Percentiles rank a stretch among this genome's conserved stretches.
Evolutionary conservation across 202 grass and related monocot species (phyloP).

Genomic region (Alloteropsis angusta): DNA sequence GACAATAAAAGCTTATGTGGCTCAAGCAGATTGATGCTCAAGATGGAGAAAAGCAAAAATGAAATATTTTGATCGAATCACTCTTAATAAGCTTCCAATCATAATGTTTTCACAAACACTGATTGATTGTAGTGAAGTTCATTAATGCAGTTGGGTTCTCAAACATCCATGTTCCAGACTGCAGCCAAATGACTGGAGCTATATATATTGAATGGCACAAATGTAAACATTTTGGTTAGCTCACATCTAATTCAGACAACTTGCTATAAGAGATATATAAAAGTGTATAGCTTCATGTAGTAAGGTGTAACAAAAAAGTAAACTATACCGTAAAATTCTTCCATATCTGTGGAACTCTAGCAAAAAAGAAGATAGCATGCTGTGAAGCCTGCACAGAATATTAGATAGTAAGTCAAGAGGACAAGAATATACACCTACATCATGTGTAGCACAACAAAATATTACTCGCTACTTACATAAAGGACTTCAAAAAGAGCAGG

Average conservation of each 20-base stretch:
- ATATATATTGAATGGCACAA: neutral
- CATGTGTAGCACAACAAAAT: slow-evolving; percentile 1
- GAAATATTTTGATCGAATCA: no score
- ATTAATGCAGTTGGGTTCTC: neutral
- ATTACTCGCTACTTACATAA: slow-evolving; percentile 51
- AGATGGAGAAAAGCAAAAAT: no score
- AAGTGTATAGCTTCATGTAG: neutral
- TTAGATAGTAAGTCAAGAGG: slow-evolving; percentile 18
- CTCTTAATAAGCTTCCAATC: no score
- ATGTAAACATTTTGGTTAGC: neutral
- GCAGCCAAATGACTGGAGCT: neutral
- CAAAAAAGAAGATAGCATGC: slow-evolving; percentile 94
- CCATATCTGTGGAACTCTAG: slow-evolving; percentile 98
- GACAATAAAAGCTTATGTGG: no score
- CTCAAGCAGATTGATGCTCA: no score
- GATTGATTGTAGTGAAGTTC: neutral
- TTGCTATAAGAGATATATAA: neutral
- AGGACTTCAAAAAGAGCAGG: slow-evolving; percentile 87
- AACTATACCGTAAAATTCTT: slow-evolving; percentile 65
- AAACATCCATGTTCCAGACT: neutral
- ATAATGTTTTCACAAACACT: neutral
- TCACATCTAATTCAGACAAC: slow-evolving; percentile 3
- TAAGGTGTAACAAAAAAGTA: slow-evolving; percentile 2
- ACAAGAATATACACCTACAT: neutral
- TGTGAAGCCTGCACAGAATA: slow-evolving; percentile 62